phyloP scores from a whole-genome alignment of 116 monocot species.

The Iris pallida region DNA sequence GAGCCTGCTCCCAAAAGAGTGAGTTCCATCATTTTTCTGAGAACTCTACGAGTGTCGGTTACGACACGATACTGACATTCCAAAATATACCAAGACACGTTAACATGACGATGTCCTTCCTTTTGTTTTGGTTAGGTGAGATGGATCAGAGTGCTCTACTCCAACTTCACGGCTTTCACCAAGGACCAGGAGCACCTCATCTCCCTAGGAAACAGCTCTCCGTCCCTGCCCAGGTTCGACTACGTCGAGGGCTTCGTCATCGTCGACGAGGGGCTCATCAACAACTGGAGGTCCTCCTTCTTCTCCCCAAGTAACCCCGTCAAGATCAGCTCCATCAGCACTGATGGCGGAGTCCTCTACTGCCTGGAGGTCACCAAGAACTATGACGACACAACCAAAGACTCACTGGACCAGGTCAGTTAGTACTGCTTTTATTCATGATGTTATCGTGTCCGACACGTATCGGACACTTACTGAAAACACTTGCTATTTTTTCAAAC shows the following conservation, averaged over 20 bases:
- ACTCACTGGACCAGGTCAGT: constrained; percentile 58
- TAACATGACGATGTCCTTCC: no score
- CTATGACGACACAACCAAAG: constrained; percentile 40
- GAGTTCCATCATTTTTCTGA: no score
- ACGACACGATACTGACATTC: background rate
- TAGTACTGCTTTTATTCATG: no score
- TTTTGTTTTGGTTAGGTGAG: constrained; percentile 31
- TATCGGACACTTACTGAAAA: no score
- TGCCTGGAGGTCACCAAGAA: constrained; percentile 74
- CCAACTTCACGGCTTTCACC: constrained; percentile 59
- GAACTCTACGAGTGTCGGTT: no score
- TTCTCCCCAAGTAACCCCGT: constrained; percentile 63
- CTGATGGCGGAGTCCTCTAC: constrained; percentile 40
- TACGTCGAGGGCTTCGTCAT: constrained; percentile 87
- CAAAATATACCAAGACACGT: background rate
- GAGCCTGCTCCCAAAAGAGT: constrained; percentile 45
- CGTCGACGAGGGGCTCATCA: constrained; percentile 55
- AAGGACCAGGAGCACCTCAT: constrained; percentile 69
- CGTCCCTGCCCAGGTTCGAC: constrained; percentile 34
- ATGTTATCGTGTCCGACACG: no score
- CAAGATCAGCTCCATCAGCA: constrained; percentile 43
- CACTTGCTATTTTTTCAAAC: no score
- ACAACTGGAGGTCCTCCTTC: constrained; percentile 81
- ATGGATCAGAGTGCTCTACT: constrained; percentile 78
- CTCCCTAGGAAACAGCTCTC: constrained; percentile 30